Base-by-base conservation (phyloP, 106 monocot genomes). In the Dioscorea zingiberensis region DNA sequence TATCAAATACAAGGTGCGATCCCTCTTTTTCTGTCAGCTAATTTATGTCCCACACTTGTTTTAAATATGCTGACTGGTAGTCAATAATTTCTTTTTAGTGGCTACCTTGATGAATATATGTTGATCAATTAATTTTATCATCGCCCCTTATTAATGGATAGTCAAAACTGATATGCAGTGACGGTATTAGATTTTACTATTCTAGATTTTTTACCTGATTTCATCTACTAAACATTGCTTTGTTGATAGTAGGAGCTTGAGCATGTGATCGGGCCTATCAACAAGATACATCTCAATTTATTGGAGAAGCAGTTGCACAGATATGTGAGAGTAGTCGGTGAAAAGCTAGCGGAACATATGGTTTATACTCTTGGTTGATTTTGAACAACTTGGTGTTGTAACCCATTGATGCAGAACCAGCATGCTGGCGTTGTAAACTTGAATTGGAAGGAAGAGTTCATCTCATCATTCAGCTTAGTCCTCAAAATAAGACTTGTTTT, bases 1-100 rank as follows among this genome's bases (percentile, higher is more conserved):
- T 17, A 66, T 84, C 24, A 84, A 73, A 64, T 84, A 71, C 60
- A 84, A 81, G 87, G 87, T 84, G 30, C 29, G 29, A 32, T n/a
- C 7, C 21, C 15, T 21, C 23, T 56, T 12, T 56, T 21, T 56
- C 23, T 23, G 56, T 56, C 12, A 23, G 19, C 12, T 22, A 23
- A 3, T 22, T 0, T 2, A 24, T 19, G 23, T 3, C 3, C 22
- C 22, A 18, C 22, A 0, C 23, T n/a, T n/a, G n/a, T n/a, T n/a
- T 56, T 56, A 23, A 7, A 23, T 22, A 21, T 56, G 12, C n/a
- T 9, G 12, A 21, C 56, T 56, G 19, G 12, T 5, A 56, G 23
- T 21, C 1, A 12, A 12, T 22, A 22, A 3, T 56, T 23, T 22
- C 56, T 22, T 18, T 16, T 19, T 3, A 18, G 18, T 51, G 15